Conservation (phyloP, 352 stramenopile species). For the Globisporangium lucens region DNA sequence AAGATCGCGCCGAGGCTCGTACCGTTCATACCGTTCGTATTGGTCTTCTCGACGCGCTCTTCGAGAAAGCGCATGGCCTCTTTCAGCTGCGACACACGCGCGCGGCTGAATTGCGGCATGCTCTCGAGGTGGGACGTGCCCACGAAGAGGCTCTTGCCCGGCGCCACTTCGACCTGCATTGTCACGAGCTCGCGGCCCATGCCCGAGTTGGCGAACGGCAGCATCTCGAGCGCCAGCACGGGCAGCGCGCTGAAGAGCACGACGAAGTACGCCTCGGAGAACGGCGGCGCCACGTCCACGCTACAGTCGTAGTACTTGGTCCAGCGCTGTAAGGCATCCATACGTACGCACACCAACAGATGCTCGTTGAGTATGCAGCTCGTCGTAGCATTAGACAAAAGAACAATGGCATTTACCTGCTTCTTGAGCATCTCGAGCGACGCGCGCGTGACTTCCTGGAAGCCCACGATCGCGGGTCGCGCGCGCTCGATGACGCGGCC, state of each 20-base stretch:
- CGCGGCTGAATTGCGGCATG: conserved; percentile 46
- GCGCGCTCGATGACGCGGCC: conserved; percentile 40
- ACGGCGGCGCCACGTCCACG: conserved; percentile 55
- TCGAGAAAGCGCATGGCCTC: conserved; percentile 47
- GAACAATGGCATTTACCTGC: conserved; percentile 15
- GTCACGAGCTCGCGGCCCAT: conserved; percentile 74
- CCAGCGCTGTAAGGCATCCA: conserved; percentile 33
- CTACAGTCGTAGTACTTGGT: conserved; percentile 78
- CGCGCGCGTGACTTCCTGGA: conserved; percentile 74
- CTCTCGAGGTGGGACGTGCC: conserved; percentile 73
- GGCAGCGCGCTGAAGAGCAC: conserved; percentile 74
- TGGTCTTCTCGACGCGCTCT: conserved; percentile 34
- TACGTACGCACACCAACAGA: background rate
- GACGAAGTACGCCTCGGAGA: conserved; percentile 75
- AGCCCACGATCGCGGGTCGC: conserved; percentile 67
- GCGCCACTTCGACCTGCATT: conserved; percentile 49
- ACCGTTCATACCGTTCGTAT: background rate
- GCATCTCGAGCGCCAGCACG: conserved; percentile 50
- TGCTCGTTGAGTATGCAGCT: background rate
- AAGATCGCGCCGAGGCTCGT: conserved; percentile 59
- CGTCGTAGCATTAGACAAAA: background rate
- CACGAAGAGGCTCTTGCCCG: conserved; percentile 46
- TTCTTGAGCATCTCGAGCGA: conserved; percentile 51
- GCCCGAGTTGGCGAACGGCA: conserved; percentile 65
- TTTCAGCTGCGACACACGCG: conserved; percentile 51